Evolutionary conservation across 768 basidiomycete species (phyloP).

Genomic region (Tricholoma saponaceum): DNA sequence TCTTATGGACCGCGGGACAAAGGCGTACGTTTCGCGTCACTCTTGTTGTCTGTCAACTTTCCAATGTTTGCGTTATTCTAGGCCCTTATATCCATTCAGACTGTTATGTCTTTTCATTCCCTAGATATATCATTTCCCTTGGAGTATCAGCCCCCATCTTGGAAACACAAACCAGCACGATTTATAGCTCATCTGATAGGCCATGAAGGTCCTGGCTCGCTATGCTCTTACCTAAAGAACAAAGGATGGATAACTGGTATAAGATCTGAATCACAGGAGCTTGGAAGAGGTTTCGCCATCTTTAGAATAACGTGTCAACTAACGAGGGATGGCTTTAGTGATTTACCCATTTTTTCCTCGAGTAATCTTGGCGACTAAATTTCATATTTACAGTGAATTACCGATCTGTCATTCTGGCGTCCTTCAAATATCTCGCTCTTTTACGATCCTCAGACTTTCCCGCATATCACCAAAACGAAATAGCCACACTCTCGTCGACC

Average conservation of each 20-base stretch:
- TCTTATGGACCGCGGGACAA: conserved; percentile 70
- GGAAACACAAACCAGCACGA: conserved; percentile 75
- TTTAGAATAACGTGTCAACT: conserved; percentile 82
- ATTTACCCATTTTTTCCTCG: conserved; percentile 24
- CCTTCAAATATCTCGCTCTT: conserved; percentile 78
- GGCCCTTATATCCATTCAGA: conserved; percentile 84
- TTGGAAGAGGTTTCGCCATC: conserved; percentile 83
- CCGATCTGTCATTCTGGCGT: conserved; percentile 58
- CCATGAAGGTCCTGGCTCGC: conserved; percentile 90
- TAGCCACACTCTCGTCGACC: conserved; percentile 63
- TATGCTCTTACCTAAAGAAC: conserved; percentile 85
- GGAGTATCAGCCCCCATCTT: conserved; percentile 63
- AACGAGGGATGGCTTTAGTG: conserved; percentile 84
- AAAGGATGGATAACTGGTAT: conserved; percentile 84
- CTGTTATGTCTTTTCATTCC: conserved; percentile 82
- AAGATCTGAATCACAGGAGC: conserved; percentile 61
- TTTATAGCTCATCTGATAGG: conserved; percentile 83
- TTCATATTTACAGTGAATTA: conserved; percentile 58
- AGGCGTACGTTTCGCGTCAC: conserved; percentile 46
- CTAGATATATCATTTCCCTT: conserved; percentile 82
- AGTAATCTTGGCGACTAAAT: background rate
- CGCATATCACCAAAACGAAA: conserved; percentile 72
- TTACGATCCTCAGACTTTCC: conserved; percentile 59
- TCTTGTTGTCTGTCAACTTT: background rate
- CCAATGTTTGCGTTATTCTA: conserved; percentile 25